Base-by-base conservation (phyloP, 2,329 filamentous ascomycete species). In the Nothomitra cinnamomea region DNA sequence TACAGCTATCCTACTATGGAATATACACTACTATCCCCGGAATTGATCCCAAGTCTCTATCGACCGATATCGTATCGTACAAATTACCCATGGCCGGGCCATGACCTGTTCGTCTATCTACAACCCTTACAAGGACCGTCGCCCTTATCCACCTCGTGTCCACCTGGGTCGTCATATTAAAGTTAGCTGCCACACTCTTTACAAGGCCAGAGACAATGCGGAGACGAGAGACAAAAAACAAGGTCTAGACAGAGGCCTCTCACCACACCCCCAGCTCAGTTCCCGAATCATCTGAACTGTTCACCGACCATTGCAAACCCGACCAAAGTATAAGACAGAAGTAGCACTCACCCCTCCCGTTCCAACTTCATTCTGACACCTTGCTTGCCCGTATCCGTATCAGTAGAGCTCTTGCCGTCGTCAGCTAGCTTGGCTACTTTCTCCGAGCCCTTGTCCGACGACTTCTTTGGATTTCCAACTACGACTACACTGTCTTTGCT, bases 261-360 rank as follows among this genome's bases (percentile, higher is more conserved):
- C 4, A 41, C 13, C 3, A 22, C 41, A 21, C 41, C 17, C 22
- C 17, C 17, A 45, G 21, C 12, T 8, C 17, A 22, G 17, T 45
- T 17, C 10, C 17, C 8, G 22, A 21, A 21, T 8, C 17, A 21
- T 17, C 24, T 4, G 45, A 32, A 15, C n/a, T n/a, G n/a, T n/a
- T n/a, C n/a, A n/a, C n/a, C n/a, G n/a, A n/a, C n/a, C 4, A 49
- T 49, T 49, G 24, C 19, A 49, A 49, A 49, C 15, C 19, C 15
- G 19, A 15, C 25, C 19, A 49, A 13, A 48, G 17, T 3, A 17
- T 4, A 4, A 35, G 6, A 24, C 24, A 49, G 21, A 49, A 32
- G 10, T 10, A 10, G 28, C 45, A 49, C 52, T 53, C 17, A 53
- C 52, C 52, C 52, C 25, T 53, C 52, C 24, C 25, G 4, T 48